Evolutionary conservation across 2,329 filamentous ascomycete species (phyloP).

Genomic region (Elsinoe fawcettii): DNA sequence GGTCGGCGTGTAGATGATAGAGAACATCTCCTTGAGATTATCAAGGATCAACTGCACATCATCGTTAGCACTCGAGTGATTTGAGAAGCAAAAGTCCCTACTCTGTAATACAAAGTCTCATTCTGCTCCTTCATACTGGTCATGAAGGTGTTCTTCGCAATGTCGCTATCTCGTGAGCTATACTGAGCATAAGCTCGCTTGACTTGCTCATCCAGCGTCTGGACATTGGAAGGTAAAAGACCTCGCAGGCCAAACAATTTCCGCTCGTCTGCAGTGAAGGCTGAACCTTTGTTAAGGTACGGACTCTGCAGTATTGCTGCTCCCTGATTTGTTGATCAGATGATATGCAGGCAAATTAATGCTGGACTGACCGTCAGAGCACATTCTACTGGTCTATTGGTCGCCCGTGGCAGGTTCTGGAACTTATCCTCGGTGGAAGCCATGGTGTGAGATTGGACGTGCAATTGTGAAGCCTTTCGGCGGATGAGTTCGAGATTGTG

Average conservation of each 20-base stretch:
- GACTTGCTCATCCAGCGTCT: slow-evolving; percentile 69
- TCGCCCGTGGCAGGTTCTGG: not conserved
- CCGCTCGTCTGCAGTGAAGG: slow-evolving; percentile 63
- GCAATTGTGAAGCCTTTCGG: too few relatives aligned
- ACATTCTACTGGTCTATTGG: slow-evolving; percentile 17
- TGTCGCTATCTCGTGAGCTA: slow-evolving; percentile 49
- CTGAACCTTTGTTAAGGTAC: slow-evolving; percentile 77
- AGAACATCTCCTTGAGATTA: slow-evolving; percentile 80
- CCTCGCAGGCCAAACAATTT: slow-evolving; percentile 62
- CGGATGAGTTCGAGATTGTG: too few relatives aligned
- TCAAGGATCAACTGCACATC: slow-evolving; percentile 57
- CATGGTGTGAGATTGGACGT: not conserved
- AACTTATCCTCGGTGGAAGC: not conserved
- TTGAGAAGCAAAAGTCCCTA: not conserved
- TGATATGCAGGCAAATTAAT: not conserved
- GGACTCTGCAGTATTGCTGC: slow-evolving; percentile 54
- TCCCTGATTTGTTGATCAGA: slow-evolving; percentile 18
- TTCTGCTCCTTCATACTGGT: slow-evolving; percentile 81
- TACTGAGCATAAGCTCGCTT: slow-evolving; percentile 77
- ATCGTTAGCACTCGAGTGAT: not conserved
- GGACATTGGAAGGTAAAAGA: slow-evolving; percentile 62
- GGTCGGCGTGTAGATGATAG: slow-evolving; percentile 83
- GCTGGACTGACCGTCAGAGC: slow-evolving; percentile 16
- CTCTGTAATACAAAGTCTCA: slow-evolving; percentile 67
- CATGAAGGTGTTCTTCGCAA: slow-evolving; percentile 84